Evolutionary conservation across 2,329 filamentous ascomycete species (phyloP).

Genomic region (Harringtonia lauricola): DNA sequence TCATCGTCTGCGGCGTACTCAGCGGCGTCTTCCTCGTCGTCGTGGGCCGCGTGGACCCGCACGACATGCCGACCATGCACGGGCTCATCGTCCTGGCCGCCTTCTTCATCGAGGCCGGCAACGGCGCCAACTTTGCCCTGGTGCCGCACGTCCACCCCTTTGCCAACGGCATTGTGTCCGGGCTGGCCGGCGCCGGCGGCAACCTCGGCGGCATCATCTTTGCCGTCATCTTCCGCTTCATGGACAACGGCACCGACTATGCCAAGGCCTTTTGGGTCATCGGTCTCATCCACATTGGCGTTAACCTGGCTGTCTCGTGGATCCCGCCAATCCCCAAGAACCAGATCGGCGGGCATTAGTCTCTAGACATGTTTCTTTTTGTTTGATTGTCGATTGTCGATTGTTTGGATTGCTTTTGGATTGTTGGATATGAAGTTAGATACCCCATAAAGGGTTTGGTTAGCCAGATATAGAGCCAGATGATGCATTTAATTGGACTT

Average conservation of each 20-base stretch:
- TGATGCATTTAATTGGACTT: too few relatives aligned
- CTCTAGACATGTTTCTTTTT: too few relatives aligned
- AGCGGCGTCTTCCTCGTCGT: conserved; percentile 50
- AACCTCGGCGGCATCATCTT: conserved; percentile 83
- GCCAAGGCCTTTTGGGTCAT: conserved; percentile 70
- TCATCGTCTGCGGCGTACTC: conserved; percentile 48
- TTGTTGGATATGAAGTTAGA: too few relatives aligned
- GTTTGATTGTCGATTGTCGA: background rate
- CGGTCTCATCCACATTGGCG: conserved; percentile 59
- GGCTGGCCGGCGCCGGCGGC: conserved; percentile 66
- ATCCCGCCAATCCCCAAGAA: conserved; percentile 43
- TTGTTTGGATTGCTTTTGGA: background rate
- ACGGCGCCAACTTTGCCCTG: conserved; percentile 77
- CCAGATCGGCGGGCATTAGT: conserved; percentile 34
- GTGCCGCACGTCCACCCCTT: conserved; percentile 78
- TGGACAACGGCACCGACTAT: conserved; percentile 51
- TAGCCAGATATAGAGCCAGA: too few relatives aligned
- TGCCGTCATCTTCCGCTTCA: conserved; percentile 71
- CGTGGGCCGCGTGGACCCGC: conserved; percentile 53
- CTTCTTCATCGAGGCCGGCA: conserved; percentile 74
- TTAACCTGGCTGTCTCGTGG: conserved; percentile 54
- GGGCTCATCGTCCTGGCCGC: conserved; percentile 68
- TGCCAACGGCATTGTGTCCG: conserved; percentile 70
- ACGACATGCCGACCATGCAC: conserved; percentile 54
- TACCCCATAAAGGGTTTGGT: too few relatives aligned